Evolutionary conservation across 164 flowering plant genomes (phyloP).

Genomic region (Aristolochia fimbriata): DNA sequence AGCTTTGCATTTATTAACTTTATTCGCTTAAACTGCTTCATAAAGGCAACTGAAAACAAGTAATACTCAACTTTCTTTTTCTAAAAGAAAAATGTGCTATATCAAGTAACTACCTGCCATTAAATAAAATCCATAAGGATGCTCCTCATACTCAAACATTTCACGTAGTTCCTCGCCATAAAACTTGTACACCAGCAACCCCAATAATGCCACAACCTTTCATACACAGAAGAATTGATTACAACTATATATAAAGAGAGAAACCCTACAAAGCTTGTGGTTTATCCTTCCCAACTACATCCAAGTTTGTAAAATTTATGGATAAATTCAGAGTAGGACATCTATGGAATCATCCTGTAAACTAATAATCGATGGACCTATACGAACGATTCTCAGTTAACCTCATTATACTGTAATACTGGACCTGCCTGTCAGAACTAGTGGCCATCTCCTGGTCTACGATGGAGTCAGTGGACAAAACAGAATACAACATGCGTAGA

Average conservation of each 20-base stretch:
- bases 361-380: not conserved
- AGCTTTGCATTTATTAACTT: no score
- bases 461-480: no score
- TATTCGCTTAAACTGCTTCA: no score
- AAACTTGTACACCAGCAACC: slow-evolving; percentile 86
- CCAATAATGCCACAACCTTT: slow-evolving; percentile 88
- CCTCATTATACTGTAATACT: no score
- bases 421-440: no score
- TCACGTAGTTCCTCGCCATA: slow-evolving; percentile 92
- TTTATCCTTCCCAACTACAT: no score
- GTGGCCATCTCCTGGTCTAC: no score
- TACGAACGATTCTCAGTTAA: not conserved
- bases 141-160: slow-evolving; percentile 99
- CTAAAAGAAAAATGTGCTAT: no score
- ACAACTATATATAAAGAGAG: not conserved
- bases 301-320: no score
- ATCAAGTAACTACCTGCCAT: slow-evolving; percentile 66
- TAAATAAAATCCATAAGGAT: slow-evolving; percentile 87
- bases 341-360: not conserved
- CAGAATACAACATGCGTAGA: no score
- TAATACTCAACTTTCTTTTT: not conserved
- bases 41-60: not conserved
- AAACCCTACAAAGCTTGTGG: no score
- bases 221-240: slow-evolving; percentile 6
- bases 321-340: not conserved